Evolutionary conservation across 192 early-diverging fungal species (phyloP).

Genomic region (Nowakowskiella sp.): DNA sequence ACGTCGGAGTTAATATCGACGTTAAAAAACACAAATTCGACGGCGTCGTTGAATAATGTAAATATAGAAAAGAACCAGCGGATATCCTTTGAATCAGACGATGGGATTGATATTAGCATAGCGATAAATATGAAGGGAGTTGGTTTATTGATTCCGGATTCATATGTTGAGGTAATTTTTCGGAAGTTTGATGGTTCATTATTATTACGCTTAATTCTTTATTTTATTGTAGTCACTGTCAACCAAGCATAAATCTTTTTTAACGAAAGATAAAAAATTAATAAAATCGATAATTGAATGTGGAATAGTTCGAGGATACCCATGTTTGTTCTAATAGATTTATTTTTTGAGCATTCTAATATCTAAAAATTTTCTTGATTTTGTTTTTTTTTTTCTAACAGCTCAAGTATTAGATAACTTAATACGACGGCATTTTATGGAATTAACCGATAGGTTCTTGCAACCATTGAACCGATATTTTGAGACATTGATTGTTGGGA

Average conservation of each 20-base stretch:
- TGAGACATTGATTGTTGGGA: slow-evolving; percentile 71
- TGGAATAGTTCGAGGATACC: slow-evolving; percentile 59
- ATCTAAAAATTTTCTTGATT: background rate
- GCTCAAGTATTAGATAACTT: slow-evolving; percentile 77
- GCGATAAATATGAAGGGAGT: too few relatives aligned
- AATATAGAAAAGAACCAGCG: too few relatives aligned
- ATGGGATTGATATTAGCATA: too few relatives aligned
- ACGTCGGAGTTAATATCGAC: too few relatives aligned
- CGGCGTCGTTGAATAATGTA: too few relatives aligned
- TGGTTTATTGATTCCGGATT: background rate
- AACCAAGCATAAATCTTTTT: slow-evolving; percentile 67
- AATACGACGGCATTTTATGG: slow-evolving; percentile 84
- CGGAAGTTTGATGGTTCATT: background rate
- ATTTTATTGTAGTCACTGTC: background rate
- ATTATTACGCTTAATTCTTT: background rate
- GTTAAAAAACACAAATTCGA: too few relatives aligned
- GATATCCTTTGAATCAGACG: too few relatives aligned
- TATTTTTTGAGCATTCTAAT: slow-evolving; percentile 3
- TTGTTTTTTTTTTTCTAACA: slow-evolving; percentile 2
- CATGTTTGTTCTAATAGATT: slow-evolving; percentile 25
- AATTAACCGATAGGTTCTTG: slow-evolving; percentile 87
- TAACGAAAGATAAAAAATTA: slow-evolving; percentile 75
- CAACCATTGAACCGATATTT: slow-evolving; percentile 94
- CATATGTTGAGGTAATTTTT: background rate
- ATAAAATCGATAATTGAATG: slow-evolving; percentile 68